A percentile compares a stretch with the other conserved stretches of the same genome.
phyloP scores from a whole-genome alignment of 306 rosid genomes.

The Vachellia collinsii region DNA sequence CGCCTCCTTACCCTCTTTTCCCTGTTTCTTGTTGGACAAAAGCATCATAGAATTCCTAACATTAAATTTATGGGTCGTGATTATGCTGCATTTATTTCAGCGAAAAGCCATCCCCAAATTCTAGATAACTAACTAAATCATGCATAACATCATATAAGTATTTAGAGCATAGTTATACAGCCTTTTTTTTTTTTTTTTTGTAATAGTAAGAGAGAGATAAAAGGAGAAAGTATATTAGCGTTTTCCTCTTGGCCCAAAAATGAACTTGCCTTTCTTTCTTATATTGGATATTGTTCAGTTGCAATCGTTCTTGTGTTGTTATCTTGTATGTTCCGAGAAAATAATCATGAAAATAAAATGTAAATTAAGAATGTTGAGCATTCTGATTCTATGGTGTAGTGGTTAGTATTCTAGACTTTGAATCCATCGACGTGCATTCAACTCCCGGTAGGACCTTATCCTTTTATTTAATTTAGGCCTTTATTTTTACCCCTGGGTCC shows the following conservation, averaged over 20 bases:
- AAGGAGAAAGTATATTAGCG: neutral
- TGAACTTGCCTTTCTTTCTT: neutral
- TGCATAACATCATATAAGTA: neutral
- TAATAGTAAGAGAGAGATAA: too few species aligned
- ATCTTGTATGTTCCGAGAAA: too few species aligned
- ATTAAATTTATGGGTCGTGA: neutral
- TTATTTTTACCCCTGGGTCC: neutral
- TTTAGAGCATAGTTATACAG: neutral
- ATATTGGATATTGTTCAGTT: neutral
- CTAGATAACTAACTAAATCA: neutral
- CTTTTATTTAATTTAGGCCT: neutral
- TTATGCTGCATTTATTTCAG: neutral
- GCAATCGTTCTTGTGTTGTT: neutral
- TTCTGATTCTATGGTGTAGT: conserved; percentile 71
- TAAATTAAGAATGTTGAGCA: too few species aligned
- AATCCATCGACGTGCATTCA: conserved; percentile 53
- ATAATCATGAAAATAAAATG: too few species aligned
- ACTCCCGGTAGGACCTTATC: conserved; percentile 69
- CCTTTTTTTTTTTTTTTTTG: too few species aligned
- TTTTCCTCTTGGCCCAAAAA: neutral
- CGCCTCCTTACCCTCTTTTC: too few species aligned
- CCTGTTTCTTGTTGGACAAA: neutral
- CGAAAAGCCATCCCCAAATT: neutral
- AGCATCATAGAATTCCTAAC: neutral
- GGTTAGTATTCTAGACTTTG: conserved; percentile 66